Evolutionary conservation across 352 stramenopile genomes (phyloP).

Genomic region (Pythium folliculosum): DNA sequence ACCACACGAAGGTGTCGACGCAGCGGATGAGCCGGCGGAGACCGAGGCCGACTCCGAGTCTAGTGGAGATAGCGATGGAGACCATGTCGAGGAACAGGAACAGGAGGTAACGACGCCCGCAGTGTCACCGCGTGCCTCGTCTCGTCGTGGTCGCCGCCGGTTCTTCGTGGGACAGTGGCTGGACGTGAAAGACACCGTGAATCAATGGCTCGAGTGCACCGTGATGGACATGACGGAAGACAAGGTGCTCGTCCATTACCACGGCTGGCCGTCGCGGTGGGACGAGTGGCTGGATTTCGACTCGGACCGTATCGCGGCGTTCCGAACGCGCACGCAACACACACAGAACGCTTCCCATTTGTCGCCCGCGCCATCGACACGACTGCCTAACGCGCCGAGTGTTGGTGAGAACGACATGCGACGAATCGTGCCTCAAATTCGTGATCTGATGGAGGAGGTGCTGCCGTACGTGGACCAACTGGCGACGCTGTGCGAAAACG

Average conservation of each 20-base stretch:
- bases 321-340: slow-evolving; percentile 91
- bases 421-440: slow-evolving; percentile 52
- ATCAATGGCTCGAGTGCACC: slow-evolving; percentile 98
- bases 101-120: neutral
- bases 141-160: slow-evolving; percentile 39
- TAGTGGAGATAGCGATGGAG: neutral
- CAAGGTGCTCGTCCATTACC: slow-evolving; percentile 95
- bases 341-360: slow-evolving; percentile 45
- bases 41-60: neutral
- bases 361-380: slow-evolving; percentile 56
- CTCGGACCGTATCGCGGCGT: slow-evolving; percentile 94
- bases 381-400: slow-evolving; percentile 52
- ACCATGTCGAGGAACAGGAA: neutral
- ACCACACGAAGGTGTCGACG: neutral
- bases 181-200: slow-evolving; percentile 97
- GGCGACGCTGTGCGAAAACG: slow-evolving; percentile 56
- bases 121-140: slow-evolving; percentile 11
- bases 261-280: slow-evolving; percentile 96
- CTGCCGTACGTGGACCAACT: slow-evolving; percentile 72
- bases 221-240: slow-evolving; percentile 88
- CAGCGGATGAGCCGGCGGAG: neutral
- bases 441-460: slow-evolving; percentile 70
- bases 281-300: slow-evolving; percentile 97
- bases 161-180: slow-evolving; percentile 96
- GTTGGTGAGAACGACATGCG: slow-evolving; percentile 49